Percentiles rank a stretch among this genome's conserved stretches.
These are phyloP conservation scores for Ganoderma lucidum DNA, from an alignment of 1,284 basidiomycete genomes.

Conservation along the genomic window DNA sequence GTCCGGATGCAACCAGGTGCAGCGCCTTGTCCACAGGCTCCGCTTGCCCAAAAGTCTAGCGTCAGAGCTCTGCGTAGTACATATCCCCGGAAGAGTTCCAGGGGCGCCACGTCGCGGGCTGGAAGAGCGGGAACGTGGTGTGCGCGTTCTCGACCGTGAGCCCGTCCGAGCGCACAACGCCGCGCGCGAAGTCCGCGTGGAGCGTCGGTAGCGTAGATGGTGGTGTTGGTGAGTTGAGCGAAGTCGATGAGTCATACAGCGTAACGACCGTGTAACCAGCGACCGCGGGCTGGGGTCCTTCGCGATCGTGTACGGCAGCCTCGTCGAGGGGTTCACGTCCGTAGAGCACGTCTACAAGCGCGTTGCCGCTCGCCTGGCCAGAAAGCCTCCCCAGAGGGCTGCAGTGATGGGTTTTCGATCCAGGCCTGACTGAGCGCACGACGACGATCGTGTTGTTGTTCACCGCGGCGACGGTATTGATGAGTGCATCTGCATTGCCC, in stretches of 20 bases:
- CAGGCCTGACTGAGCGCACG: conserved; percentile 84
- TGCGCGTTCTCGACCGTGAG: conserved; percentile 12
- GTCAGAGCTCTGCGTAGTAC: conserved; percentile 6
- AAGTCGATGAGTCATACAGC: background rate
- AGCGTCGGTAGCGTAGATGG: conserved; percentile 17
- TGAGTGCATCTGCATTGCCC: background rate
- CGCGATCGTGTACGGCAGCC: no score
- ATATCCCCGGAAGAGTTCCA: background rate
- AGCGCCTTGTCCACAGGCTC: conserved; percentile 1
- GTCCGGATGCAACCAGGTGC: background rate
- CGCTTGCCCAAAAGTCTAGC: conserved; percentile 8
- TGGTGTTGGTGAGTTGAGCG: conserved; percentile 16
- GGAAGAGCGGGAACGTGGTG: conserved; percentile 6
- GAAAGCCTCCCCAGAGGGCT: conserved; percentile 63
- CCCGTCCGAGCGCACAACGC: background rate
- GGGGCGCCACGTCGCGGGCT: background rate
- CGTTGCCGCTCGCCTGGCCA: conserved; percentile 83
- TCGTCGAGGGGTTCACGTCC: conserved; percentile 55
- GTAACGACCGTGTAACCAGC: no score
- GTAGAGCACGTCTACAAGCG: conserved; percentile 77
- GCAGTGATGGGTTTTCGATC: conserved; percentile 82
- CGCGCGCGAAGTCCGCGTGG: conserved; percentile 12
- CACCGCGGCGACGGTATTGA: conserved; percentile 32
- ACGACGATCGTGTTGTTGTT: conserved; percentile 86
- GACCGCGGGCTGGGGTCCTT: no score